These are phyloP conservation scores for Cordyceps fumosorosea DNA, from an alignment of 2,329 filamentous ascomycete genomes.

Conservation along the genomic window DNA sequence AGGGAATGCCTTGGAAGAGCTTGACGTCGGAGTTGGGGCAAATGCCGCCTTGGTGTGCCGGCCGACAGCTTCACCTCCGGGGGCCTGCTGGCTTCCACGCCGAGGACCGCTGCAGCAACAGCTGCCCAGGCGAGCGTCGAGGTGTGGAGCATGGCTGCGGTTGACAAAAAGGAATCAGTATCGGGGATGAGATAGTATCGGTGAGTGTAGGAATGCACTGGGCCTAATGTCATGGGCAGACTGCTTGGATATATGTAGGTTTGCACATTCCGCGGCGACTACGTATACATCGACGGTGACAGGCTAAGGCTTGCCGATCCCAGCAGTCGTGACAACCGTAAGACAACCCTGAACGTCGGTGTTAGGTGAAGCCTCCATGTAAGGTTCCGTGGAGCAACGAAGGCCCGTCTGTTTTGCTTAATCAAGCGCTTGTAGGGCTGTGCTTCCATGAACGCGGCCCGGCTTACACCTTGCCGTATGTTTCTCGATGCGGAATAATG, in stretches of 20 bases:
- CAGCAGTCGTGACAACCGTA: neutral
- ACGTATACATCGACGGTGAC: too few relatives aligned
- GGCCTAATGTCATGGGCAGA: too few relatives aligned
- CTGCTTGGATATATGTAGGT: neutral
- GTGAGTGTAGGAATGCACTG: too few relatives aligned
- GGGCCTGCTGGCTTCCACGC: too few relatives aligned
- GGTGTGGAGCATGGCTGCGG: too few relatives aligned
- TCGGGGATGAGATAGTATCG: too few relatives aligned
- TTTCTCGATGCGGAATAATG: neutral
- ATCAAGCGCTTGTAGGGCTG: neutral
- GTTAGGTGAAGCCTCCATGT: too few relatives aligned
- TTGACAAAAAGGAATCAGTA: too few relatives aligned
- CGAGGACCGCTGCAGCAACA: neutral
- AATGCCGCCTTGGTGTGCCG: neutral
- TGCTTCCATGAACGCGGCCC: neutral
- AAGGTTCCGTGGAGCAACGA: neutral
- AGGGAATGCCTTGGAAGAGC: constrained; percentile 17
- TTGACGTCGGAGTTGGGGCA: neutral
- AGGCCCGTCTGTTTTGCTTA: neutral
- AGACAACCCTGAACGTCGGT: too few relatives aligned
- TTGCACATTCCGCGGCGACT: too few relatives aligned
- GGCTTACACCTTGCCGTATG: neutral
- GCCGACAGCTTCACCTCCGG: neutral
- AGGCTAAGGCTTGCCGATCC: neutral
- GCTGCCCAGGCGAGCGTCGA: too few relatives aligned